Evolutionary conservation across 805 yeast genomes (phyloP).

Genomic region (Lachancea quebecensis): DNA sequence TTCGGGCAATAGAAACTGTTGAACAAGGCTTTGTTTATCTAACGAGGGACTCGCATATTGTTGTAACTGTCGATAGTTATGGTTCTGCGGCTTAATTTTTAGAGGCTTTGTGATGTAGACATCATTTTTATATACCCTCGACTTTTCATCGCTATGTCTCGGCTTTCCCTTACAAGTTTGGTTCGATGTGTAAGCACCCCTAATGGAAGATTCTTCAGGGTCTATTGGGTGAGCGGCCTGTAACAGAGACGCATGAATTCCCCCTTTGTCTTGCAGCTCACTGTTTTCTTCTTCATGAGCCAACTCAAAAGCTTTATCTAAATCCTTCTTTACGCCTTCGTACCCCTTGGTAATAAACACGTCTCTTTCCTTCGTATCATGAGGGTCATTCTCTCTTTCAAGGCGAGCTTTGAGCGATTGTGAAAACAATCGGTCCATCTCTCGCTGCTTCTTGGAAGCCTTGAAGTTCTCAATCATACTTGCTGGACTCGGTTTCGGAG

Average conservation of each 20-base stretch:
- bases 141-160: not conserved
- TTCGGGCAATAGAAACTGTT: too few relatives aligned
- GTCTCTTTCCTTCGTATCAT: constrained; percentile 36
- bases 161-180: too few relatives aligned
- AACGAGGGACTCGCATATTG: not conserved
- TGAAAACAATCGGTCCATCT: constrained; percentile 38
- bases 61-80: not conserved
- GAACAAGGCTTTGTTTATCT: too few relatives aligned
- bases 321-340: constrained; percentile 33
- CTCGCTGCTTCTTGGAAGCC: constrained; percentile 40
- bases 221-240: too few relatives aligned
- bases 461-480: constrained; percentile 38
- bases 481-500: constrained; percentile 1
- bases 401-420: constrained; percentile 33
- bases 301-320: constrained; percentile 10
- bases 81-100: not conserved
- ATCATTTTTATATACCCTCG: constrained; percentile 1
- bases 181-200: not conserved
- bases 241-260: not conserved
- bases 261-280: not conserved
- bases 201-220: not conserved
- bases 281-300: not conserved
- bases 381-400: constrained; percentile 28
- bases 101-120: not conserved
- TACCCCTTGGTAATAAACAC: constrained; percentile 46